Evolutionary conservation across 1,139 yeast genomes (phyloP).

Genomic region (Lodderomyces beijingensis): DNA sequence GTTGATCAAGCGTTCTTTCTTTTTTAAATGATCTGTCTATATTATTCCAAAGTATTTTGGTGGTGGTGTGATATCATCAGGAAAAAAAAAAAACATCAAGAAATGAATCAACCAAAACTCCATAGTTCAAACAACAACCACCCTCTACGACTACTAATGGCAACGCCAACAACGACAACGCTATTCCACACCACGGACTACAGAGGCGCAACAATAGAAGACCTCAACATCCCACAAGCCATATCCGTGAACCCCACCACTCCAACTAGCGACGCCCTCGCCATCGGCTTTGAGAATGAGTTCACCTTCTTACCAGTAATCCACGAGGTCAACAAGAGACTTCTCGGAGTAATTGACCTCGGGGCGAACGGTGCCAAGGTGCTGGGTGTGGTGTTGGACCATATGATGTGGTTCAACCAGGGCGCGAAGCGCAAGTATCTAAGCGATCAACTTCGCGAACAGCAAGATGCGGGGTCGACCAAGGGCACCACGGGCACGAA

Average conservation of each 20-base stretch:
- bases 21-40: too few relatives aligned
- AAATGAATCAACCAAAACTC: neutral
- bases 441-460: conserved; percentile 1
- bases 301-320: conserved; percentile 58
- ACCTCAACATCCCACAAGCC: conserved; percentile 59
- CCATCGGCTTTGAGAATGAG: conserved; percentile 51
- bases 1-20: too few relatives aligned
- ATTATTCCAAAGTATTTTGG: neutral
- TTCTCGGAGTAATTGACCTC: conserved; percentile 55
- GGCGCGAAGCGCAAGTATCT: conserved; percentile 30
- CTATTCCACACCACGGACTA: conserved; percentile 35
- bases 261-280: conserved; percentile 43
- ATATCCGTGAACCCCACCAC: conserved; percentile 52
- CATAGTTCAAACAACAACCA: too few relatives aligned
- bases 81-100: conserved; percentile 1
- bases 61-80: neutral
- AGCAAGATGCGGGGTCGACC: neutral
- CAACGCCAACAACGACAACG: conserved; percentile 4
- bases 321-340: conserved; percentile 43
- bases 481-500: neutral
- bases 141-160: too few relatives aligned
- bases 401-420: conserved; percentile 45
- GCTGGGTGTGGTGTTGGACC: conserved; percentile 31
- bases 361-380: conserved; percentile 23
- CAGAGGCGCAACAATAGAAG: conserved; percentile 57